Percentiles rank a stretch among this genome's conserved stretches.
phyloP scores from a whole-genome alignment of 352 stramenopile genomes.

The Pythium rhizo-oryzae region DNA sequence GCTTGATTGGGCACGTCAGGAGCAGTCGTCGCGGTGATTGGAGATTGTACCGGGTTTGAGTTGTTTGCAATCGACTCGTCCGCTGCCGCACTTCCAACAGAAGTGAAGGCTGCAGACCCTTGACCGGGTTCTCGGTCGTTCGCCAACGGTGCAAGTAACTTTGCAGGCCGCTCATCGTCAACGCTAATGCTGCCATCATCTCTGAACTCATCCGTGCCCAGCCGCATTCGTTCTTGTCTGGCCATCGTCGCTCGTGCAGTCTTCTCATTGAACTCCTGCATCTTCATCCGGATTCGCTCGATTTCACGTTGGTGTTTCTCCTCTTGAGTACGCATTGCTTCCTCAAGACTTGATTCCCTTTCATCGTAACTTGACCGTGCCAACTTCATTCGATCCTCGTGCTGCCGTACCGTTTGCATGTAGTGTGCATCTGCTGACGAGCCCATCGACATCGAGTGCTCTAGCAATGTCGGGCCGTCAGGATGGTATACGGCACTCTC shows the following conservation, averaged over 20 bases:
- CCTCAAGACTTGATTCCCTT: constrained; percentile 69
- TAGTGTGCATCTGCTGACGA: constrained; percentile 56
- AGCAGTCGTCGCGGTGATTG: too few species aligned
- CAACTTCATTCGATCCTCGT: constrained; percentile 70
- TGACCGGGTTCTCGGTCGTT: too few species aligned
- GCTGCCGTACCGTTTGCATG: constrained; percentile 60
- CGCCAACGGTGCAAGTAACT: too few species aligned
- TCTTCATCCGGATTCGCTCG: constrained; percentile 79
- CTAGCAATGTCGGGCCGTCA: constrained; percentile 49
- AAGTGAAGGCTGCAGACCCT: background rate
- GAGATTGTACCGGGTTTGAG: background rate
- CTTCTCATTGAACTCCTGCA: constrained; percentile 85
- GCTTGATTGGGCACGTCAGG: background rate
- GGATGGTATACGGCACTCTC: constrained; percentile 41
- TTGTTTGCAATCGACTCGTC: background rate
- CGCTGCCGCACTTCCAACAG: background rate
- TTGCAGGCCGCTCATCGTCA: too few species aligned
- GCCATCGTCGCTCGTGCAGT: constrained; percentile 57
- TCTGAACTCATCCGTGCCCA: constrained; percentile 29
- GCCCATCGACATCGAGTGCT: constrained; percentile 64
- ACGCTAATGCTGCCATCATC: constrained; percentile 1
- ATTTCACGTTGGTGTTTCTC: constrained; percentile 86
- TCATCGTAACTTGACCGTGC: constrained; percentile 63
- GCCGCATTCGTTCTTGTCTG: constrained; percentile 47
- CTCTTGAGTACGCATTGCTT: constrained; percentile 74